These are phyloP conservation scores for Arthroderma sp. DNA, from an alignment of 2,329 filamentous ascomycete species.

Conservation along the genomic window DNA sequence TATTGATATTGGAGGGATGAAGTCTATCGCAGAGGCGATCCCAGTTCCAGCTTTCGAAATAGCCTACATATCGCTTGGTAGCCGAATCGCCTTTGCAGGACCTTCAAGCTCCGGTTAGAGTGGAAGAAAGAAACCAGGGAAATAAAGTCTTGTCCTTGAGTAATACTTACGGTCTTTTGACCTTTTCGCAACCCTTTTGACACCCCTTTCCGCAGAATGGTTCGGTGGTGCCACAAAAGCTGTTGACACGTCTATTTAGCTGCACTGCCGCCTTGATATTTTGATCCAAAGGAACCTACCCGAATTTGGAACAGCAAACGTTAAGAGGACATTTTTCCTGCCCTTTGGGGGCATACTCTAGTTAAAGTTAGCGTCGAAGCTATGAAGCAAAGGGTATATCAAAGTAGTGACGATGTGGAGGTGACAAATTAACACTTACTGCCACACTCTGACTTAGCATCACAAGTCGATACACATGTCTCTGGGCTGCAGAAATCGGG, in stretches of 20 bases:
- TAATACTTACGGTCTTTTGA: conserved; percentile 4
- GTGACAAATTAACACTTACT: not conserved
- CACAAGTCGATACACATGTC: conserved; percentile 5
- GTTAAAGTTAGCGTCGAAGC: not conserved
- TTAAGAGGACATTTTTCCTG: conserved; percentile 21
- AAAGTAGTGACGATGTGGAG: too few relatives aligned
- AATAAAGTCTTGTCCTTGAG: not conserved
- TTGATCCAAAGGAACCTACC: not conserved
- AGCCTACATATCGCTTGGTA: conserved; percentile 17
- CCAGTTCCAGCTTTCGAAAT: conserved; percentile 24
- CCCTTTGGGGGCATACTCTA: conserved; percentile 1
- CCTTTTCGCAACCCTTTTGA: not conserved
- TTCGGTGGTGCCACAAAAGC: conserved; percentile 5
- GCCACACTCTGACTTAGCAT: too few relatives aligned
- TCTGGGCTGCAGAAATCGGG: conserved; percentile 12
- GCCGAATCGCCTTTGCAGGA: conserved; percentile 2
- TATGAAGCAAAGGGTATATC: too few relatives aligned
- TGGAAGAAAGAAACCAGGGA: not conserved
- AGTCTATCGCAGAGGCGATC: conserved; percentile 3
- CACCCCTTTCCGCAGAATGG: conserved; percentile 1
- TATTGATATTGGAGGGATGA: conserved; percentile 6
- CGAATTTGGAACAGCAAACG: conserved; percentile 26
- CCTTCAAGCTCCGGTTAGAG: conserved; percentile 3
- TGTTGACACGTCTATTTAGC: not conserved
- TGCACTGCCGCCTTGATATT: not conserved